Base-by-base conservation (phyloP, 148 eudicot species). In the Bassia scoparia region DNA sequence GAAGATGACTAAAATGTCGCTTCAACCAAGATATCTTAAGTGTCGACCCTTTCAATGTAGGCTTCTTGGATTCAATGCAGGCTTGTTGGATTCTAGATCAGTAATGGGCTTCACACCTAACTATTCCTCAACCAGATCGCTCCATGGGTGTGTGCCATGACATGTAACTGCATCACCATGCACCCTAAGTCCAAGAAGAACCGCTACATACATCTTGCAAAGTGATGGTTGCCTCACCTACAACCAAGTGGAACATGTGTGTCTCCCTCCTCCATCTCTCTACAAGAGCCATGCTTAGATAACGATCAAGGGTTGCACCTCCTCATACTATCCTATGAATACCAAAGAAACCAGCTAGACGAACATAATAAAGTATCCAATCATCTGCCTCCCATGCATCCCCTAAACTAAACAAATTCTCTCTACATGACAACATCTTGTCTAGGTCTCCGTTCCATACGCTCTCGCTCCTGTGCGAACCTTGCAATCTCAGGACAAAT, bases 191-290 rank as follows among this genome's bases (percentile, higher is more conserved):
- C 71, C 65, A 2, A 74, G n/a, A 52, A 74, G 38, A 20, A 74
- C 24, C 7, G 69, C 56, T 17, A 74, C 70, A 52, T 64, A 3
- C 7, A 37, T n/a, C 77, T 26, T 74, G 77, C 58, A 74, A 54
- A 35, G 77, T 74, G 9, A 74, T 18, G 2, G 77, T 74, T 23
- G 71, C 34, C 54, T 74, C 71, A 1, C 77, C 64, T 10, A 67
- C 49, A 2, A 29, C 27, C 52, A 74, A 26, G 53, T 74, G 71
- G 15, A 74, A 74, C 29, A 54, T 35, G 21, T 74, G 77, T 3
- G 77, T 74, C 54, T 74, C 71, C 12, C 67, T 64, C 55, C 77
- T 34, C 77, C 77, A 74, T 23, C 66, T n/a, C 71, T 74, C 77
- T 1, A 74, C 70, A 8, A 74, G 37, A 15, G 71, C 71, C 7